Evolutionary conservation across 2,329 filamentous ascomycete genomes (phyloP).

Genomic region (Didymella glomerata): DNA sequence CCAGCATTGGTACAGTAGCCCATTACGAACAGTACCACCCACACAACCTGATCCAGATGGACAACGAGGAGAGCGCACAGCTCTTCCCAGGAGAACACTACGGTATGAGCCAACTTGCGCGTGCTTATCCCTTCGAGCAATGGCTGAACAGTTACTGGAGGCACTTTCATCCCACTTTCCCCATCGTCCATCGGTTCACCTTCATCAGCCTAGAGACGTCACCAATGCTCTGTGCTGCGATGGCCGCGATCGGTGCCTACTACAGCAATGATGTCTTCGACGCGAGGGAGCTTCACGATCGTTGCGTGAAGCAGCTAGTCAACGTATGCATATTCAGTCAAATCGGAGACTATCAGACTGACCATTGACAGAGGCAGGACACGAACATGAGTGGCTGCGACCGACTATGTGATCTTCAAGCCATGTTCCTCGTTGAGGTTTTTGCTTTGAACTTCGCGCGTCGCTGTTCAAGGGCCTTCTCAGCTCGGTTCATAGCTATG

Average conservation of each 20-base stretch:
- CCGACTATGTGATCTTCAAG: slow-evolving; percentile 55
- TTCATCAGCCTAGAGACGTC: slow-evolving; percentile 47
- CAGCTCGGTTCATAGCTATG: slow-evolving; percentile 50
- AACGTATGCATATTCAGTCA: slow-evolving; percentile 32
- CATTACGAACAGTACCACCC: slow-evolving; percentile 40
- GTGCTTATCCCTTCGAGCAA: slow-evolving; percentile 48
- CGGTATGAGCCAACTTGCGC: slow-evolving; percentile 49
- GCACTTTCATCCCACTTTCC: slow-evolving; percentile 56
- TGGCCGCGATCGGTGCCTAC: slow-evolving; percentile 56
- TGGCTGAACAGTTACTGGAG: slow-evolving; percentile 58
- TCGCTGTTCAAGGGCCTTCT: slow-evolving; percentile 49
- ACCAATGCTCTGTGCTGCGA: slow-evolving; percentile 57
- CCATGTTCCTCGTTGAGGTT: slow-evolving; percentile 55
- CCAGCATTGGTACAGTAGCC: slow-evolving; percentile 34
- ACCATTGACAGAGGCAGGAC: slow-evolving; percentile 38
- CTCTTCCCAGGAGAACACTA: slow-evolving; percentile 50
- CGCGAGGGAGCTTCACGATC: slow-evolving; percentile 52
- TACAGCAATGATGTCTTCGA: slow-evolving; percentile 49
- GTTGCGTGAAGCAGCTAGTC: slow-evolving; percentile 53
- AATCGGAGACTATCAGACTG: slow-evolving; percentile 18
- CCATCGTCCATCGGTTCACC: slow-evolving; percentile 55
- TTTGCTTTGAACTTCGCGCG: slow-evolving; percentile 54
- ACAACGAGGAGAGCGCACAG: slow-evolving; percentile 47
- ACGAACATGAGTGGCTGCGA: slow-evolving; percentile 38
- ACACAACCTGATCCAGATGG: slow-evolving; percentile 47